Percentiles rank a stretch among this genome's conserved stretches.
phyloP scores from a whole-genome alignment of 768 basidiomycete species.

The Serendipita sp. region DNA sequence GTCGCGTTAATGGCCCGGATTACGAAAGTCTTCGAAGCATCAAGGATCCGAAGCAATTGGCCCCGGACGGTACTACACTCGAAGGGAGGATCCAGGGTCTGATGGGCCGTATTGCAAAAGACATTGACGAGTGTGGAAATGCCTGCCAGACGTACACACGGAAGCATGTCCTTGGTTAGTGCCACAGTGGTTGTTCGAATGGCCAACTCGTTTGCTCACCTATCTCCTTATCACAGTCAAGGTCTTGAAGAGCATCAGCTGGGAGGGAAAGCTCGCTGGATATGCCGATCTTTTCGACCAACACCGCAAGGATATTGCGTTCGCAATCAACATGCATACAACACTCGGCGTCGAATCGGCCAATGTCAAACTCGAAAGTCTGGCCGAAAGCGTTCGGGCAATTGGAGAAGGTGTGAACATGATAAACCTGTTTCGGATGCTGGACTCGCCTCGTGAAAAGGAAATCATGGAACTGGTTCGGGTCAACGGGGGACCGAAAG shows the following conservation, averaged over 20 bases:
- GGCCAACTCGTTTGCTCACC: not conserved
- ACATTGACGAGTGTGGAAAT: slow-evolving; percentile 30
- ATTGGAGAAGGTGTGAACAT: slow-evolving; percentile 10
- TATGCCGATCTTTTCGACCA: slow-evolving; percentile 15
- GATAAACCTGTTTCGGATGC: slow-evolving; percentile 14
- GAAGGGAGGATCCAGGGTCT: slow-evolving; percentile 20
- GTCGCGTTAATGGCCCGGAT: too few species aligned
- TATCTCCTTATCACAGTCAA: not conserved
- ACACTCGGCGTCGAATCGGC: slow-evolving; percentile 14
- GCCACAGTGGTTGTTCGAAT: too few species aligned
- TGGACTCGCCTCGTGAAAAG: slow-evolving; percentile 26
- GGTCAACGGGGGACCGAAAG: slow-evolving; percentile 25
- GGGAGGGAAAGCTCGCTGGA: slow-evolving; percentile 17
- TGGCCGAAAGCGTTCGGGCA: slow-evolving; percentile 6
- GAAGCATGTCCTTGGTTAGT: slow-evolving; percentile 25
- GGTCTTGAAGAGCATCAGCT: slow-evolving; percentile 17
- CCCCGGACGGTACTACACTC: slow-evolving; percentile 22
- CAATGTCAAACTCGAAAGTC: slow-evolving; percentile 12
- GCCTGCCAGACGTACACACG: slow-evolving; percentile 32
- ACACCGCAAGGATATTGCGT: too few species aligned
- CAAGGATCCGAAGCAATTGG: slow-evolving; percentile 16
- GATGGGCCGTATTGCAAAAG: slow-evolving; percentile 21
- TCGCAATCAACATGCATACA: too few species aligned
- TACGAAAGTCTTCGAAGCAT: slow-evolving; percentile 19
- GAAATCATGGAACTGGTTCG: slow-evolving; percentile 26